Evolutionary conservation across 352 stramenopile species (phyloP).

Genomic region (Globisporangium nunn): DNA sequence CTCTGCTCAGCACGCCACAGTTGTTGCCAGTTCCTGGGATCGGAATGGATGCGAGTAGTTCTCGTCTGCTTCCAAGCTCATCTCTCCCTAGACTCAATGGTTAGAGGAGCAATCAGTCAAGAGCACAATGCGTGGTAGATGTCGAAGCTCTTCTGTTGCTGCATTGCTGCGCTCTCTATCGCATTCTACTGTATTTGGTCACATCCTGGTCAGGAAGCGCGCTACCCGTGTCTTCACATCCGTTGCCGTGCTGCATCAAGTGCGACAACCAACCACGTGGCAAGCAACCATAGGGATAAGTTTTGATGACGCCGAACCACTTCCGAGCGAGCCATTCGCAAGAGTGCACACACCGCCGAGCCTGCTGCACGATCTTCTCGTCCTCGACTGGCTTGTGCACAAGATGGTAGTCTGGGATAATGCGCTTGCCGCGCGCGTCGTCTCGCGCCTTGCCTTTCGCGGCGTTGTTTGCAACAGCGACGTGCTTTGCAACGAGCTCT

Average conservation of each 20-base stretch:
- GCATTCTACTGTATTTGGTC: background rate
- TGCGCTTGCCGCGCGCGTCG: conserved; percentile 58
- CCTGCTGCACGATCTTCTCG: conserved; percentile 37
- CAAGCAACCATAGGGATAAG: background rate
- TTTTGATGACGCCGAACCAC: too few relatives aligned
- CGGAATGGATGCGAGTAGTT: background rate
- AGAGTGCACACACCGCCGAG: conserved; percentile 27
- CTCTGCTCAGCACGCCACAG: background rate
- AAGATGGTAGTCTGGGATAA: conserved; percentile 60
- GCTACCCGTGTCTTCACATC: conserved; percentile 12
- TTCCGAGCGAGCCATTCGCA: too few relatives aligned
- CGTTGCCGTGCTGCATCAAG: background rate
- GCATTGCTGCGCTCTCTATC: background rate
- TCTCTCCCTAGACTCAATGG: conserved; percentile 12
- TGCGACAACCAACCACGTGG: background rate
- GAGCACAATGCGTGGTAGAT: background rate
- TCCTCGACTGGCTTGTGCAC: conserved; percentile 48
- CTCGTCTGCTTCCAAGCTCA: conserved; percentile 5
- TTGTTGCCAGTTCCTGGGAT: background rate
- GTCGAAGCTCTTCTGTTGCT: background rate
- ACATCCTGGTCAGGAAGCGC: conserved; percentile 12
- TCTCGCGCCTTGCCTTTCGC: conserved; percentile 60
- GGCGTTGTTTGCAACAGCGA: conserved; percentile 48
- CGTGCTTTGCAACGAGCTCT: conserved; percentile 52
- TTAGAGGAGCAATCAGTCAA: background rate